Evolutionary conservation across 176 grass and related monocot genomes (phyloP).

Genomic region (Avena sativa): DNA sequence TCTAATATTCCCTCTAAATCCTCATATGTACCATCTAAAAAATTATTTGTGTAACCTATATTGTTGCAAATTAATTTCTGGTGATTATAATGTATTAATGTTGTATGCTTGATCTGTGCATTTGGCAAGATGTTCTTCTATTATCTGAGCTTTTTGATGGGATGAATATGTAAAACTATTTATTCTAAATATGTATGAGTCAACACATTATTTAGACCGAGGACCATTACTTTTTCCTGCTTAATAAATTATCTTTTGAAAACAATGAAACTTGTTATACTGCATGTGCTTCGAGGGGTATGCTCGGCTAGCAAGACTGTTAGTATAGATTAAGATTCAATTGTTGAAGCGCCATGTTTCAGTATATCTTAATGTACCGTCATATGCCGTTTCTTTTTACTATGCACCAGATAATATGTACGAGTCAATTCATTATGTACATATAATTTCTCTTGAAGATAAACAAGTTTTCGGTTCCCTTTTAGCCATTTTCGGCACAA

Average conservation of each 20-base stretch:
- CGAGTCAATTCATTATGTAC: not conserved
- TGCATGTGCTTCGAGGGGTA: not conserved
- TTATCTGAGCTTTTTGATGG: slow-evolving; percentile 31
- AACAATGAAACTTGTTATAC: not conserved
- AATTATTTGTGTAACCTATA: slow-evolving; percentile 25
- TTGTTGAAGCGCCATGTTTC: not conserved
- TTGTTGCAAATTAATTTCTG: slow-evolving; percentile 28
- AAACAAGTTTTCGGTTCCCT: not conserved
- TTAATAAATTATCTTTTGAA: not conserved
- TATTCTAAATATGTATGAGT: not conserved
- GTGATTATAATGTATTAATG: not conserved
- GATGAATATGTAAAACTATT: slow-evolving; percentile 24
- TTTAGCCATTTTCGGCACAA: not conserved
- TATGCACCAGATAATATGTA: not conserved
- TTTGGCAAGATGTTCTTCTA: slow-evolving; percentile 28
- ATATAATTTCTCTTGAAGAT: not conserved
- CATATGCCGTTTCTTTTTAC: not conserved
- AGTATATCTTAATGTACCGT: not conserved
- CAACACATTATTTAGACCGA: not conserved
- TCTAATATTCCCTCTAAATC: slow-evolving; percentile 10
- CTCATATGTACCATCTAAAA: not conserved
- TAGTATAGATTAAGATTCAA: not conserved
- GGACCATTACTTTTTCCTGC: not conserved
- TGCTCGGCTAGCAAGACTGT: not conserved
- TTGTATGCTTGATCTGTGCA: slow-evolving; percentile 11